A percentile compares a stretch with the other conserved stretches of the same genome.
phyloP scores from a whole-genome alignment of 805 yeast species.

The Alloascoidea hylecoeti region DNA sequence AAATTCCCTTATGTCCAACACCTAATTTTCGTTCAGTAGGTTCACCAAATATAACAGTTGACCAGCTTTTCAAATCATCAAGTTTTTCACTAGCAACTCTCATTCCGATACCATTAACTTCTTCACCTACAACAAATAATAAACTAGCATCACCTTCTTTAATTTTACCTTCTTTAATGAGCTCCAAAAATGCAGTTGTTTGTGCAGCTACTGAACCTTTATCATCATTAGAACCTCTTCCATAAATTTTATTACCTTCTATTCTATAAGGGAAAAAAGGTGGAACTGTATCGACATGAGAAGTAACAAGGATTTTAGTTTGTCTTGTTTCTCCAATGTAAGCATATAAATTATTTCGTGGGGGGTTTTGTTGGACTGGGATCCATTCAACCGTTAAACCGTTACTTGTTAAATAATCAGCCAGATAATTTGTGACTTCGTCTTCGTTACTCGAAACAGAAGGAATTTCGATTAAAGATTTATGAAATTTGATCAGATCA shows the following conservation, averaged over 20 bases:
- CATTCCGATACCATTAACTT: constrained; percentile 56
- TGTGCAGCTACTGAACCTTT: constrained; percentile 58
- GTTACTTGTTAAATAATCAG: constrained; percentile 20
- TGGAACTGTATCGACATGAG: constrained; percentile 66
- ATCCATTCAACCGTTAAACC: constrained; percentile 41
- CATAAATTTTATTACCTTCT: constrained; percentile 34
- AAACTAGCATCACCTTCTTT: constrained; percentile 42
- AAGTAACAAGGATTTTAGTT: constrained; percentile 37
- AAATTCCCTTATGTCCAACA: constrained; percentile 56
- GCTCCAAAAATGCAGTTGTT: constrained; percentile 34
- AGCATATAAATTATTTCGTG: constrained; percentile 41
- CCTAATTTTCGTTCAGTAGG: constrained; percentile 62
- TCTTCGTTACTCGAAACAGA: constrained; percentile 22
- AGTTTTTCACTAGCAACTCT: constrained; percentile 22
- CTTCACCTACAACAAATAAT: constrained; percentile 61
- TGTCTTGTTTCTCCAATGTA: constrained; percentile 30
- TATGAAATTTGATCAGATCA: constrained; percentile 23
- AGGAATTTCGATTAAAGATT: constrained; percentile 18
- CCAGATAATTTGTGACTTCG: constrained; percentile 24
- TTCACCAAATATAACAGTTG: constrained; percentile 55
- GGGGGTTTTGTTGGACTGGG: constrained; percentile 16
- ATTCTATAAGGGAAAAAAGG: constrained; percentile 40
- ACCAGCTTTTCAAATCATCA: constrained; percentile 30
- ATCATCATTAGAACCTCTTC: constrained; percentile 63
- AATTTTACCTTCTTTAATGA: constrained; percentile 22